Conservation (phyloP, 2,329 filamentous ascomycete species). For the Talaromyces piceae region DNA sequence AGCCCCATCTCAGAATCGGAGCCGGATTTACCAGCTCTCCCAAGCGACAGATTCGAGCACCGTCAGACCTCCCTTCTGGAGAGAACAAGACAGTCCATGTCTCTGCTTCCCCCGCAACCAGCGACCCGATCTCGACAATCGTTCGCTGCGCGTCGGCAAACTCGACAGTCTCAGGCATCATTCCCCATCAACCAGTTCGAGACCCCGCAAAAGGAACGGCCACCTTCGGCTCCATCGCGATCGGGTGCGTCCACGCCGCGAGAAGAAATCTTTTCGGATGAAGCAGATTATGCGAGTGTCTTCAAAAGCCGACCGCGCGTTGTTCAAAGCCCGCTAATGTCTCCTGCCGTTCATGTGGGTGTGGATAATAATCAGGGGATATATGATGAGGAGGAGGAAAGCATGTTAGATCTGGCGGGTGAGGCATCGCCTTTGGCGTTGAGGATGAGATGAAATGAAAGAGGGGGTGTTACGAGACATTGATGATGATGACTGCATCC, state of each 20-base stretch:
- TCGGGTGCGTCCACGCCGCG: slow-evolving; percentile 46
- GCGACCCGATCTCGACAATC: slow-evolving; percentile 15
- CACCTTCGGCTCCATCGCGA: slow-evolving; percentile 12
- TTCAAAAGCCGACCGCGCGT: slow-evolving; percentile 81
- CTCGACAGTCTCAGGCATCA: slow-evolving; percentile 24
- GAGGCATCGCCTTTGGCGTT: slow-evolving; percentile 10
- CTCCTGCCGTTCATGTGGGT: slow-evolving; percentile 32
- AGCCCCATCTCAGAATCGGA: not conserved
- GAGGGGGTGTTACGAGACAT: not conserved
- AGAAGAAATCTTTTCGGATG: slow-evolving; percentile 63
- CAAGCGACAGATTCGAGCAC: slow-evolving; percentile 16
- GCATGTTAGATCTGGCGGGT: slow-evolving; percentile 6
- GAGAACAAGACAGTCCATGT: slow-evolving; percentile 75
- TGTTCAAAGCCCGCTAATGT: slow-evolving; percentile 60
- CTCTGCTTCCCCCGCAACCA: slow-evolving; percentile 43
- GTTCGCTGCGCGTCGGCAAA: slow-evolving; percentile 16
- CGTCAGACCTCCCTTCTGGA: slow-evolving; percentile 53
- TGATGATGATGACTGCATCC: slow-evolving; percentile 2
- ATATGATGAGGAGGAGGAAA: slow-evolving; percentile 5
- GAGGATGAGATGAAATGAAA: slow-evolving; percentile 7
- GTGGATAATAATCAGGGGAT: slow-evolving; percentile 16
- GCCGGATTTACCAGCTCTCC: slow-evolving; percentile 13
- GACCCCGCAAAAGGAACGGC: slow-evolving; percentile 36
- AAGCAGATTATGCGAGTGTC: slow-evolving; percentile 70
- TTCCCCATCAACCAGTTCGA: slow-evolving; percentile 53